Evolutionary conservation across 2,329 filamentous ascomycete species (phyloP).

Genomic region (Fusarium siculi): DNA sequence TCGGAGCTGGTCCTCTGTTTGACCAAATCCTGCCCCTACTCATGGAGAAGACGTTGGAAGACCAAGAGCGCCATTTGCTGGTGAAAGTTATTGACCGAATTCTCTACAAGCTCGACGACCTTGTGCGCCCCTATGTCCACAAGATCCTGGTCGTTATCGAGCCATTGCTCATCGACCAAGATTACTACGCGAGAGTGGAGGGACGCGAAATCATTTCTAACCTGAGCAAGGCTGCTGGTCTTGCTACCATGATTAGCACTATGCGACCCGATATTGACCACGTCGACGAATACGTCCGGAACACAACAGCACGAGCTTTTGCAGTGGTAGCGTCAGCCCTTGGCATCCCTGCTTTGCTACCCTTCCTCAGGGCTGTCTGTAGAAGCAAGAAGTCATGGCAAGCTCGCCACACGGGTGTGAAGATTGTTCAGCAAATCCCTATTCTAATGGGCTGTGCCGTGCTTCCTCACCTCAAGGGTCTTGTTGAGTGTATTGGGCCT

Average conservation of each 20-base stretch:
- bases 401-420: slow-evolving; percentile 95
- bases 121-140: slow-evolving; percentile 95
- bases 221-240: slow-evolving; percentile 92
- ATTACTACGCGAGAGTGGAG: slow-evolving; percentile 98
- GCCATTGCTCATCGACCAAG: slow-evolving; percentile 98
- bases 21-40: slow-evolving; percentile 96
- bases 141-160: slow-evolving; percentile 99
- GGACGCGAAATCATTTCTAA: slow-evolving; percentile 99
- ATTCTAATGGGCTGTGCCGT: slow-evolving; percentile 99
- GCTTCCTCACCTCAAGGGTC: slow-evolving; percentile 90
- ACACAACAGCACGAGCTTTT: slow-evolving; percentile 96
- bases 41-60: slow-evolving; percentile 98
- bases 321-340: slow-evolving; percentile 96
- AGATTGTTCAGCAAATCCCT: slow-evolving; percentile 98
- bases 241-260: slow-evolving; percentile 98
- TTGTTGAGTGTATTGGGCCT: slow-evolving; percentile 95
- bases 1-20: slow-evolving; percentile 92
- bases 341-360: slow-evolving; percentile 92
- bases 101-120: slow-evolving; percentile 96
- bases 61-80: slow-evolving; percentile 96
- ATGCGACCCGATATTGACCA: slow-evolving; percentile 99
- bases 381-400: slow-evolving; percentile 99
- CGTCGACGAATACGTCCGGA: slow-evolving; percentile 97
- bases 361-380: slow-evolving; percentile 94
- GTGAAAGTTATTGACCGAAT: slow-evolving; percentile 99